Conservation (phyloP, 495 filamentous ascomycete species). For the Pseudoneurospora amorphoporcata region DNA sequence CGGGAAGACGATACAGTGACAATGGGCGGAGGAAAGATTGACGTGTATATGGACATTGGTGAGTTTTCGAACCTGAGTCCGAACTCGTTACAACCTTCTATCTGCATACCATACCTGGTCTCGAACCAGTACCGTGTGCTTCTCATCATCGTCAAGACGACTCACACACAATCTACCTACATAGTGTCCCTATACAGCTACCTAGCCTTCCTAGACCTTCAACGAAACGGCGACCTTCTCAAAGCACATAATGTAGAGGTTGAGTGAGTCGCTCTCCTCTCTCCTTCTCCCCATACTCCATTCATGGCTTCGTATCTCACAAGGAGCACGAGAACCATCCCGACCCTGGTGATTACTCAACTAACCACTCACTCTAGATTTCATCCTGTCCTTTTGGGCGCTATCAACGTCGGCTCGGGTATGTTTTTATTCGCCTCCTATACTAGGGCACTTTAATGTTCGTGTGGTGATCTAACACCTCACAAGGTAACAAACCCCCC, state of each 20-base stretch:
- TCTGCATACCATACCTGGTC: neutral
- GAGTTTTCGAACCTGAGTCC: neutral
- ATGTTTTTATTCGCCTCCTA: conserved; percentile 3
- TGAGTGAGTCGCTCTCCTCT: conserved; percentile 37
- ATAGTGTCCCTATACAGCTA: conserved; percentile 63
- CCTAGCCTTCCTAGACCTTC: conserved; percentile 49
- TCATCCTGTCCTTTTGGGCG: conserved; percentile 64
- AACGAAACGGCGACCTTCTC: conserved; percentile 42
- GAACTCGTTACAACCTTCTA: neutral
- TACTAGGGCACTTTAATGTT: neutral
- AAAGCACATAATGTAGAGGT: conserved; percentile 47
- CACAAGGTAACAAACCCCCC: conserved; percentile 59
- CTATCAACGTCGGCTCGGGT: conserved; percentile 57
- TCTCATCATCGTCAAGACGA: neutral
- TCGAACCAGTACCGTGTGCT: neutral
- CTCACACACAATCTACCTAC: neutral
- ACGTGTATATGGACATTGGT: conserved; percentile 40
- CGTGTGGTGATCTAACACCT: neutral
- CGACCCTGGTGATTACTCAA: neutral
- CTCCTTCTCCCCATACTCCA: neutral
- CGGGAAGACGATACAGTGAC: neutral
- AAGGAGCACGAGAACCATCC: neutral
- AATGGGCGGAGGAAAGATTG: conserved; percentile 48
- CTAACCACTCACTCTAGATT: conserved; percentile 33
- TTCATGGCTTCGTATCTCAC: neutral